Conservation (phyloP, 352 stramenopile genomes). For the Phytopythium ostracodes region DNA sequence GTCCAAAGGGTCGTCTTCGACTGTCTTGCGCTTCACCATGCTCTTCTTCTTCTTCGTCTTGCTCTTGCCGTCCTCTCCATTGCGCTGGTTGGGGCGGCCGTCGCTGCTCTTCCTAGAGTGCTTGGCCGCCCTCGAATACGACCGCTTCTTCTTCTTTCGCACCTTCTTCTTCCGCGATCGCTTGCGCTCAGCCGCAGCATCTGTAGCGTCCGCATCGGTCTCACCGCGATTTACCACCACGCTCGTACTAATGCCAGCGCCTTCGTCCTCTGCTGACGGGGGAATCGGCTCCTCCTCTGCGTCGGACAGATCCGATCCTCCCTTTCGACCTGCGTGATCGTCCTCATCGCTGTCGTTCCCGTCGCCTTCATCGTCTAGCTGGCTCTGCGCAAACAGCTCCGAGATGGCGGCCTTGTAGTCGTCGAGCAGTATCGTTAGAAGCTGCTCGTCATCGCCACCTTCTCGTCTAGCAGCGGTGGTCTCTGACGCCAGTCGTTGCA, state of each 20-base stretch:
- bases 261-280: constrained; percentile 10
- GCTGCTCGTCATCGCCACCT: constrained; percentile 18
- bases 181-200: constrained; percentile 10
- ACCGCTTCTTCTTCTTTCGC: constrained; percentile 12
- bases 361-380: constrained; percentile 20
- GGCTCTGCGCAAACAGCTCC: constrained; percentile 34
- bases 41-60: constrained; percentile 24
- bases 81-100: neutral
- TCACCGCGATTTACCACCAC: neutral
- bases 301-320: constrained; percentile 52
- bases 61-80: constrained; percentile 12
- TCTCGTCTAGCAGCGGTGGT: neutral
- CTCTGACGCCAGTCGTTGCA: neutral
- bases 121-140: constrained; percentile 1
- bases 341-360: constrained; percentile 18
- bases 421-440: constrained; percentile 31
- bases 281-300: constrained; percentile 65
- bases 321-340: constrained; percentile 6
- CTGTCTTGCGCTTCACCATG: constrained; percentile 12
- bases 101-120: constrained; percentile 11
- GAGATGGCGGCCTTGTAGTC: constrained; percentile 64
- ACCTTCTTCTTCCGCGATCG: constrained; percentile 26
- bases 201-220: neutral
- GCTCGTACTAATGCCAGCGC: neutral
- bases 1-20: constrained; percentile 4